These are phyloP conservation scores for Penicillium waksmanii DNA, from an alignment of 495 filamentous ascomycete genomes.

Conservation along the genomic window DNA sequence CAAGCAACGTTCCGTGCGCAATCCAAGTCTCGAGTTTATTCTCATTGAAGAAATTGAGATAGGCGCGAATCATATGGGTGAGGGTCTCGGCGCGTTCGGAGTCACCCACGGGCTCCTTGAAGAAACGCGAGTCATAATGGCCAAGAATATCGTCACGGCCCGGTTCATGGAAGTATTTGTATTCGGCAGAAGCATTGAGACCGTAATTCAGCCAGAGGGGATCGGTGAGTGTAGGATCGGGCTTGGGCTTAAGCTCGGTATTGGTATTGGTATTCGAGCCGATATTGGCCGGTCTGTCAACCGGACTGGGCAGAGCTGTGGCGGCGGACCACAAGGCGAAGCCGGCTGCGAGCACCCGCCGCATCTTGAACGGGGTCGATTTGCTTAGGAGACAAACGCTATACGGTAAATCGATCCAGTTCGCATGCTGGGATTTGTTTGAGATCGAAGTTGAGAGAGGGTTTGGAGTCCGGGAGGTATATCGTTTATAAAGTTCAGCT, in stretches of 20 bases:
- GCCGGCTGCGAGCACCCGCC: constrained; percentile 21
- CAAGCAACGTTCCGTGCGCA: constrained; percentile 82
- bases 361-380: constrained; percentile 8
- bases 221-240: constrained; percentile 23
- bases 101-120: constrained; percentile 61
- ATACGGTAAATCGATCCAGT: neutral
- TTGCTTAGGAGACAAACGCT: constrained; percentile 5
- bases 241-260: neutral
- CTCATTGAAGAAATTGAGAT: constrained; percentile 65
- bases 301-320: constrained; percentile 20
- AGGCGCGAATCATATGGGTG: constrained; percentile 71
- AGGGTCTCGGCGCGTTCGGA: constrained; percentile 65
- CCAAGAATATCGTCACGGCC: constrained; percentile 58
- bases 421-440: constrained; percentile 15
- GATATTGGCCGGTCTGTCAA: constrained; percentile 10
- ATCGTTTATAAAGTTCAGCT: neutral
- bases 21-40: constrained; percentile 81
- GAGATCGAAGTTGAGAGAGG: neutral
- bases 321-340: constrained; percentile 29
- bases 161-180: constrained; percentile 60
- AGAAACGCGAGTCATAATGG: constrained; percentile 77
- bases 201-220: constrained; percentile 36
- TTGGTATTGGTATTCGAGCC: neutral
- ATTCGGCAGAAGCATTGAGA: constrained; percentile 40
- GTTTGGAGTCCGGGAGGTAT: constrained; percentile 4